Evolutionary conservation across 23 red algal species (phyloP).

Genomic region (Pyropia haitanensis): DNA sequence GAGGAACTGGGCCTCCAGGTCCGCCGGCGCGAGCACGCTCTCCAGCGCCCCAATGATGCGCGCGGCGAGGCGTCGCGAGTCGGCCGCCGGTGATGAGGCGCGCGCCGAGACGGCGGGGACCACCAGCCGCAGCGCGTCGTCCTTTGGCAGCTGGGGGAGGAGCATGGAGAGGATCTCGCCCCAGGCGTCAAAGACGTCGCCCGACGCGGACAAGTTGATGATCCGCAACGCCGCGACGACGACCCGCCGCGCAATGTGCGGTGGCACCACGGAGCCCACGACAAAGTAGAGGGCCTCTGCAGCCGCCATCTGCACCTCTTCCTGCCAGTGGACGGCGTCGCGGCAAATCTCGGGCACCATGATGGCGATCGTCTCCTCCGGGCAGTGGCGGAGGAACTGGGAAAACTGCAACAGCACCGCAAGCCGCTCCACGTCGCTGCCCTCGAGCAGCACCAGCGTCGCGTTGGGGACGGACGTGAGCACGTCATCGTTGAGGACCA

Average conservation of each 20-base stretch:
- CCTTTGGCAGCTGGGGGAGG: constrained; percentile 26
- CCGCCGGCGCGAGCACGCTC: not conserved
- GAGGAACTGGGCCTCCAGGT: constrained; percentile 39
- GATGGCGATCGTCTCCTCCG: constrained; percentile 33
- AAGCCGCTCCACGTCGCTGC: constrained; percentile 34
- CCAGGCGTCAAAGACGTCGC: constrained; percentile 46
- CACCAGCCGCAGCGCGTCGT: constrained; percentile 37
- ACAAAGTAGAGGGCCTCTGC: constrained; percentile 56
- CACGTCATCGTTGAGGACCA: constrained; percentile 57
- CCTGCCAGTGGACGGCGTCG: constrained; percentile 11
- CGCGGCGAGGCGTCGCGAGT: constrained; percentile 38
- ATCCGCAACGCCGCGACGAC: constrained; percentile 22
- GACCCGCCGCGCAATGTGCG: constrained; percentile 29
- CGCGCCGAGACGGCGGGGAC: constrained; percentile 35
- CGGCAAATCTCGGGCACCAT: constrained; percentile 62
- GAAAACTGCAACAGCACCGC: constrained; percentile 60
- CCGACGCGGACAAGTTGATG: constrained; percentile 11
- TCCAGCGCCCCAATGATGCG: constrained; percentile 55
- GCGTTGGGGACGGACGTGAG: constrained; percentile 60
- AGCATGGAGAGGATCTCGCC: constrained; percentile 64
- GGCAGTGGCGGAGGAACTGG: constrained; percentile 65
- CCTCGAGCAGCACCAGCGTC: constrained; percentile 42
- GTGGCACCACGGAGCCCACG: constrained; percentile 19
- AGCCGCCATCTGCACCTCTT: constrained; percentile 26
- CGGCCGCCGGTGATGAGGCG: constrained; percentile 4